phyloP scores from a whole-genome alignment of 192 early-diverging fungal genomes.

The Chytriomyces sp. region DNA sequence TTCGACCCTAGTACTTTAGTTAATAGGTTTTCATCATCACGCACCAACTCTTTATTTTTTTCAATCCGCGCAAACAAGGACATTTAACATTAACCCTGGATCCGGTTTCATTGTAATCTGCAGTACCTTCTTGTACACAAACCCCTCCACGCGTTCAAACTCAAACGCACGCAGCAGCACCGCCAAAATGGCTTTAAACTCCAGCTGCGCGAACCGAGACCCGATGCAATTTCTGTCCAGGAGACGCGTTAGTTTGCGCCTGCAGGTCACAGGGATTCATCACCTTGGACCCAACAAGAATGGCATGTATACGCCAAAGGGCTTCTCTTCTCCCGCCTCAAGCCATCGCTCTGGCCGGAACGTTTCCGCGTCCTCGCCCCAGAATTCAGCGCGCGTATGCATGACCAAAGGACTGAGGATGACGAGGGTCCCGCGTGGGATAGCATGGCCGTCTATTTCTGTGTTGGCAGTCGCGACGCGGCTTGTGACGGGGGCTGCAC shows the following conservation, averaged over 20 bases:
- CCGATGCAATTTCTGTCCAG: slow-evolving; percentile 25
- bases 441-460: slow-evolving; percentile 9
- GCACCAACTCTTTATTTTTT: neutral
- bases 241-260: too few species aligned
- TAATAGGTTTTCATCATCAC: too few species aligned
- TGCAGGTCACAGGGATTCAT: too few species aligned
- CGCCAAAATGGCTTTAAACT: slow-evolving; percentile 7
- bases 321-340: too few species aligned
- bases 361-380: slow-evolving; percentile 13
- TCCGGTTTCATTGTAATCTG: neutral
- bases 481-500: slow-evolving; percentile 6
- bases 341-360: slow-evolving; percentile 21
- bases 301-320: neutral
- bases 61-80: neutral
- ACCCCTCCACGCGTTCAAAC: neutral
- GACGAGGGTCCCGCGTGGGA: slow-evolving; percentile 20
- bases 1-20: too few species aligned
- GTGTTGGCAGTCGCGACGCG: slow-evolving; percentile 1
- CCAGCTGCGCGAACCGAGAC: neutral
- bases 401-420: slow-evolving; percentile 14
- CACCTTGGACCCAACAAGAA: too few species aligned
- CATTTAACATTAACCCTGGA: neutral
- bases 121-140: neutral
- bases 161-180: slow-evolving; percentile 8
- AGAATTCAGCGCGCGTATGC: slow-evolving; percentile 11